phyloP scores from a whole-genome alignment of 768 basidiomycete genomes.

The Atractiella rhizophila region DNA sequence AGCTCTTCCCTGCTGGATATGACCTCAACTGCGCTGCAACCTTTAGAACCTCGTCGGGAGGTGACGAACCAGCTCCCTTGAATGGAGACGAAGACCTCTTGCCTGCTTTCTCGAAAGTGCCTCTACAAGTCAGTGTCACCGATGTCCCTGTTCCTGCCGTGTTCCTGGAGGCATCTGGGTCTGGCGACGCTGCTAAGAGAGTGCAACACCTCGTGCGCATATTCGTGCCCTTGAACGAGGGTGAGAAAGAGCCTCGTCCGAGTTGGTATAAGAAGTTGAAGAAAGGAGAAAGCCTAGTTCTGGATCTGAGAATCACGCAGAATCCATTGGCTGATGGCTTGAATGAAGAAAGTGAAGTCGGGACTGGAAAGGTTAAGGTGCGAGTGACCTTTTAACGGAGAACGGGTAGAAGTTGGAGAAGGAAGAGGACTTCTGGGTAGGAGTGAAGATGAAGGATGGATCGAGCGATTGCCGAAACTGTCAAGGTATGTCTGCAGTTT shows the following conservation, averaged over 20 bases:
- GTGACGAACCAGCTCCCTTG: too few relatives aligned
- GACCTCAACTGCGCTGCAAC: background rate
- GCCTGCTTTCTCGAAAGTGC: background rate
- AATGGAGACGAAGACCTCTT: background rate
- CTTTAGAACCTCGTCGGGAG: too few relatives aligned
- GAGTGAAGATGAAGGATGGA: too few relatives aligned
- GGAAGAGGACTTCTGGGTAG: background rate
- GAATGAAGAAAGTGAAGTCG: constrained; percentile 11
- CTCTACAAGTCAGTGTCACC: background rate
- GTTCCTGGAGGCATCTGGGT: constrained; percentile 29
- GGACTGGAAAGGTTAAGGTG: background rate
- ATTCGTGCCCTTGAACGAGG: constrained; percentile 50
- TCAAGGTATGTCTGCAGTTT: too few relatives aligned
- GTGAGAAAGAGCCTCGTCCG: constrained; percentile 28
- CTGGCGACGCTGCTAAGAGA: too few relatives aligned
- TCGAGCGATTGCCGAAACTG: too few relatives aligned
- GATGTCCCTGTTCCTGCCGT: constrained; percentile 34
- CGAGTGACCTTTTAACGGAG: background rate
- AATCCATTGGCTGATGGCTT: constrained; percentile 7
- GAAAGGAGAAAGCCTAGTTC: constrained; percentile 31
- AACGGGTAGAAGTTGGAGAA: background rate
- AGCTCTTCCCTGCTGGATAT: background rate
- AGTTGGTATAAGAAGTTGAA: constrained; percentile 45
- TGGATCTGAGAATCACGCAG: constrained; percentile 5
- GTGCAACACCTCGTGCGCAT: constrained; percentile 58